Base-by-base conservation (phyloP, 2,329 filamentous ascomycete genomes). In the Laburnicola sp. region DNA sequence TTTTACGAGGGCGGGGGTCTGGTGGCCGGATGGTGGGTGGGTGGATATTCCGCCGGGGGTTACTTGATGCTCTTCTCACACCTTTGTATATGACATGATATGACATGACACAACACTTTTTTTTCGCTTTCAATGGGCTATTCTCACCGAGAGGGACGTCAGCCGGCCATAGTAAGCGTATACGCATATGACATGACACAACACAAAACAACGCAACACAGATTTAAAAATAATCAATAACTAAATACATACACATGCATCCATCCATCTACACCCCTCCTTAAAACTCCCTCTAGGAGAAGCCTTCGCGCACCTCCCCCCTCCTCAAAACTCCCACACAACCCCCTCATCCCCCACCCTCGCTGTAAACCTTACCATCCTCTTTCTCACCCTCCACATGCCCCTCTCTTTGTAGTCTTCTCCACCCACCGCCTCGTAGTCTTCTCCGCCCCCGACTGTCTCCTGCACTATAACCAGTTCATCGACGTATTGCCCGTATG, bases 401-500 rank as follows among this genome's bases (percentile, higher is more conserved):
- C 74, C 74, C 41, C 68, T 73, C 26, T 73, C 71, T 16, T 16
- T 16, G 16, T 16, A 16, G 16, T 16, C 16, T 16, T 16, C 16
- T 9, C 74, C 74, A 25, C 60, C 60, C 31, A 70, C 63, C 9
- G 66, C 66, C 39, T 71, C 68, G 9, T 37, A 53, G 39, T 66
- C 58, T 6, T 53, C 62, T 4, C 53, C 51, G 10, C 54, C 57
- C 21, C 58, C 56, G 32, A 8, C 32, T 22, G 11, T 25, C 16
- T 30, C 46, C 9, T 57, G 56, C 22, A 66, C 44, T 26, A 68
- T 55, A 1, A 73, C 59, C 6, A 77, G 53, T 32, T 69, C 61
- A 51, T 77, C 76, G 3, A 68, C 56, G 48, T 77, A 77, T 47
- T 62, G 72, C 7, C 75, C 75, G 50, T 73, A 76, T 11, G 75